A percentile compares a stretch with the other conserved stretches of the same genome.
Evolutionary conservation across 306 rosid species (phyloP).

Genomic region (Vicia sativa): DNA sequence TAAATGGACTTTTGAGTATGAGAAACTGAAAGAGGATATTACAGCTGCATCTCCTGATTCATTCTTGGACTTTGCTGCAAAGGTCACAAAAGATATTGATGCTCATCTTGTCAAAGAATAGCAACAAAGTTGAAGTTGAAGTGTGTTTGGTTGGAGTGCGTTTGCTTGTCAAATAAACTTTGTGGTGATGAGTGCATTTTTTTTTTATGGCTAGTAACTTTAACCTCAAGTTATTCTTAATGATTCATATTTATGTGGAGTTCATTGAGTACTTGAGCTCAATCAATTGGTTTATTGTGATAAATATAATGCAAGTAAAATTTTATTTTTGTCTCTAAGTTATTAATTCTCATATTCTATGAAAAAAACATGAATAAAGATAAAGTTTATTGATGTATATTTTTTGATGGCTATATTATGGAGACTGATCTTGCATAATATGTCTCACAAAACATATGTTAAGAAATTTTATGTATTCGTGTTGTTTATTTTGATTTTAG

Average conservation of each 20-base stretch:
- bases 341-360: neutral
- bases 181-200: neutral
- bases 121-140: too few relatives aligned
- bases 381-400: neutral
- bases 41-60: slow-evolving; percentile 18
- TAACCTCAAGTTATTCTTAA: too few relatives aligned
- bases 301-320: too few relatives aligned
- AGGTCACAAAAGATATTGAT: slow-evolving; percentile 33
- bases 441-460: neutral
- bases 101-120: slow-evolving; percentile 32
- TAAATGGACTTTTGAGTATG: slow-evolving; percentile 41
- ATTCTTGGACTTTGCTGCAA: slow-evolving; percentile 15
- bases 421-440: neutral
- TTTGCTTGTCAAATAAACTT: neutral
- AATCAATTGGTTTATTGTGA: too few relatives aligned
- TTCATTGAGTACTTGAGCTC: too few relatives aligned
- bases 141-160: neutral
- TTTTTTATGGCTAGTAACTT: too few relatives aligned
- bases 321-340: neutral
- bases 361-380: neutral
- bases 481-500: neutral
- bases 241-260: too few relatives aligned
- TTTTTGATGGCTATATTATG: neutral
- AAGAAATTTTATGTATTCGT: neutral
- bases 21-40: slow-evolving; percentile 27